Evolutionary conservation across 768 basidiomycete species (phyloP).

Genomic region (Agrocybe praecox): DNA sequence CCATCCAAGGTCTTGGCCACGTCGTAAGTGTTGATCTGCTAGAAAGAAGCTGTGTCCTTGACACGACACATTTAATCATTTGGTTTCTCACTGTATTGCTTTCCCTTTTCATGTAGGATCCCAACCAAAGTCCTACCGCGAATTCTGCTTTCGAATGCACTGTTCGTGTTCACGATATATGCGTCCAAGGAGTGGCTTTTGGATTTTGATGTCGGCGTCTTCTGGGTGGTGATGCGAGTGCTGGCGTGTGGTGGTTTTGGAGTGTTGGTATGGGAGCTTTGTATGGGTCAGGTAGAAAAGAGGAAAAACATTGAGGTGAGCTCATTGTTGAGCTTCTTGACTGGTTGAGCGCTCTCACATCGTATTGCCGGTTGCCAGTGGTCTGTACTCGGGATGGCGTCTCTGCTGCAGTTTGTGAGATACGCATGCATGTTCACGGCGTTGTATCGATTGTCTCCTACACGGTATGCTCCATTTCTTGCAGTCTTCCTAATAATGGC

Average conservation of each 20-base stretch:
- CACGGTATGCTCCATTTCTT: constrained; percentile 49
- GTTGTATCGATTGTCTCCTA: constrained; percentile 65
- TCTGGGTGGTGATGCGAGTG: constrained; percentile 77
- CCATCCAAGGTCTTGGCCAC: constrained; percentile 55
- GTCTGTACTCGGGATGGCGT: constrained; percentile 69
- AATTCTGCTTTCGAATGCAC: constrained; percentile 60
- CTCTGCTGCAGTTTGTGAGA: constrained; percentile 68
- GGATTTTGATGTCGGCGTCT: constrained; percentile 65
- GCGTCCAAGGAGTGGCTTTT: constrained; percentile 70
- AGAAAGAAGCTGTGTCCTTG: constrained; percentile 11
- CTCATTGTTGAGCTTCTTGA: constrained; percentile 10
- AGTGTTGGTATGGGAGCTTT: constrained; percentile 59
- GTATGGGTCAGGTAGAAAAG: constrained; percentile 55
- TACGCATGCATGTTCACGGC: constrained; percentile 70
- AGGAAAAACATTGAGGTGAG: constrained; percentile 63
- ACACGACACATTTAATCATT: constrained; percentile 20
- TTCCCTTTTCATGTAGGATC: constrained; percentile 38
- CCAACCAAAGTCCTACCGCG: constrained; percentile 54
- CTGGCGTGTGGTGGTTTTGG: constrained; percentile 74
- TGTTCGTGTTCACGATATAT: constrained; percentile 65
- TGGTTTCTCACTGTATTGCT: background rate
- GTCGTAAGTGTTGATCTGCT: constrained; percentile 42
- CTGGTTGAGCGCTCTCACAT: constrained; percentile 5
- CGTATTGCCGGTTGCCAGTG: constrained; percentile 44
- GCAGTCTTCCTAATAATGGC: background rate